phyloP scores from a whole-genome alignment of 495 filamentous ascomycete species.

The Xylaria flabelliformis region DNA sequence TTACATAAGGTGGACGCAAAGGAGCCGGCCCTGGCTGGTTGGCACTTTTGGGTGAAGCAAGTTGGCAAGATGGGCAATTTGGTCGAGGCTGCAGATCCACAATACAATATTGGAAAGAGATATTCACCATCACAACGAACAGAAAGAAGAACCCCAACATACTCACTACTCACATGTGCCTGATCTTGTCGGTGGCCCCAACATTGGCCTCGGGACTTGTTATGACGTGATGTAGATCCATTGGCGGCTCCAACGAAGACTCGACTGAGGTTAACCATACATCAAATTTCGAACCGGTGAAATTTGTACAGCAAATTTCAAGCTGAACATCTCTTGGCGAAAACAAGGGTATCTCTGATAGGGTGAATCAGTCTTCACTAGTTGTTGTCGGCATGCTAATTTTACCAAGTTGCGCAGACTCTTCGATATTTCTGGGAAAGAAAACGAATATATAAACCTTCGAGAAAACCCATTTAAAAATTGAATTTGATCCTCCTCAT shows the following conservation, averaged over 20 bases:
- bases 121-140: background rate
- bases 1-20: background rate
- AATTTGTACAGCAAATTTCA: background rate
- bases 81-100: background rate
- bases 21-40: background rate
- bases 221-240: constrained; percentile 1
- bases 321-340: constrained; percentile 3
- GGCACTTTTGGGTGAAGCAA: background rate
- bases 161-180: background rate
- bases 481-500: background rate
- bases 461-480: background rate
- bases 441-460: constrained; percentile 16
- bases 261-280: background rate
- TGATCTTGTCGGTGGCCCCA: background rate
- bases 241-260: background rate
- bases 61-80: background rate
- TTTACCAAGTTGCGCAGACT: background rate
- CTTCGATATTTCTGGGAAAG: background rate
- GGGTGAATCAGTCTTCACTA: background rate
- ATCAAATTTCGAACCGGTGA: background rate
- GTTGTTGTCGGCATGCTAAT: background rate
- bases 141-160: background rate
- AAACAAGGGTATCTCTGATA: background rate
- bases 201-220: background rate
- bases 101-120: background rate